These are phyloP conservation scores for Botryotinia convoluta DNA, from an alignment of 2,329 filamentous ascomycete genomes.

Conservation along the genomic window DNA sequence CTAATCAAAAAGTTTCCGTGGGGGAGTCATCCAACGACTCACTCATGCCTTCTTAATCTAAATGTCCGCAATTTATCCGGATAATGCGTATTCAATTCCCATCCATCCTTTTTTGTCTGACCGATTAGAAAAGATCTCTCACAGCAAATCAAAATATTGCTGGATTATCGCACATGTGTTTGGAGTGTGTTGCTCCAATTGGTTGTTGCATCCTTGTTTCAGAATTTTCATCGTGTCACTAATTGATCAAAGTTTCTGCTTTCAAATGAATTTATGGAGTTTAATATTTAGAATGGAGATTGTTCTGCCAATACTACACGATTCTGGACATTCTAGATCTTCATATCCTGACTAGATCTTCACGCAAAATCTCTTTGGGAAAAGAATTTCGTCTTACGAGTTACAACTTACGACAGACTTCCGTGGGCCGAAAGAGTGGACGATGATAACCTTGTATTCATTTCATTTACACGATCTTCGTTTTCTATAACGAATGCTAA, in stretches of 20 bases:
- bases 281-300: not conserved
- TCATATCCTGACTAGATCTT: not conserved
- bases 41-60: not conserved
- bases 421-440: not conserved
- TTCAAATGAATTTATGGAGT: not conserved
- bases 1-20: not conserved
- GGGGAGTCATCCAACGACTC: not conserved
- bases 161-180: not conserved
- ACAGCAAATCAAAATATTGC: not conserved
- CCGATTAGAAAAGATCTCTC: constrained; percentile 9
- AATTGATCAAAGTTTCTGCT: constrained; percentile 3
- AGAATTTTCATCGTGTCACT: not conserved
- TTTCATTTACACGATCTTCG: not conserved
- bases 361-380: not conserved
- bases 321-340: constrained; percentile 11
- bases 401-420: not conserved
- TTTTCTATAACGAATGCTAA: not conserved
- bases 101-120: not conserved
- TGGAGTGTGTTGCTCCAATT: not conserved
- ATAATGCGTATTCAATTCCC: not conserved
- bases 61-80: constrained; percentile 3
- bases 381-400: not conserved
- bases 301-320: not conserved
- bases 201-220: constrained; percentile 1
- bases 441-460: not conserved